Conservation (phyloP, 768 basidiomycete species). For the Phaeotremella skinneri region DNA sequence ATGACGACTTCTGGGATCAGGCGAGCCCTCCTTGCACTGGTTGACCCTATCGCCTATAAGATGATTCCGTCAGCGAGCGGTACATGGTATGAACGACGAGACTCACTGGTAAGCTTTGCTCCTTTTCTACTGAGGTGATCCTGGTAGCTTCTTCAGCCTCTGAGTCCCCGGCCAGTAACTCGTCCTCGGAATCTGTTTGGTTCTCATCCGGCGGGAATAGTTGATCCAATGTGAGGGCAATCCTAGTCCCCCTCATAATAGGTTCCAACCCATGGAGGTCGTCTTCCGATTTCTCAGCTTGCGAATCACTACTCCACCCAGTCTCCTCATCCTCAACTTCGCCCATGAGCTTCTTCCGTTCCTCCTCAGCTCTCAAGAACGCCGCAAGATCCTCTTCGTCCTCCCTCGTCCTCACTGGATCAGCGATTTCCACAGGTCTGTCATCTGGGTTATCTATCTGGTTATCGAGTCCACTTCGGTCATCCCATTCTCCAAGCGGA, state of each 20-base stretch:
- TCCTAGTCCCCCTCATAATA: not conserved
- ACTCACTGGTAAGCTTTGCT: not conserved
- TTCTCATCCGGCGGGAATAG: not conserved
- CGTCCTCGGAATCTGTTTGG: not conserved
- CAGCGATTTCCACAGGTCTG: not conserved
- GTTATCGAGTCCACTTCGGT: constrained; percentile 23
- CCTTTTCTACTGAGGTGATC: not conserved
- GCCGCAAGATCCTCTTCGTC: constrained; percentile 33
- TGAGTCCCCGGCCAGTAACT: not conserved
- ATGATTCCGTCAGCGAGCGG: not conserved
- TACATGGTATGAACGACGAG: not conserved
- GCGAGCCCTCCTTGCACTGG: not conserved
- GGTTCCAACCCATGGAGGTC: not conserved
- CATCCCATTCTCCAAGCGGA: constrained; percentile 34
- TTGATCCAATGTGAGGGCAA: not conserved
- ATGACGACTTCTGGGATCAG: not conserved
- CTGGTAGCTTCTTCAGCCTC: not conserved
- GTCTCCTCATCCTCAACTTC: constrained; percentile 1
- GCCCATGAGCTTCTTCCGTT: not conserved
- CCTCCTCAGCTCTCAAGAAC: constrained; percentile 32
- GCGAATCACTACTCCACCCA: not conserved
- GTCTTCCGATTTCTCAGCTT: not conserved
- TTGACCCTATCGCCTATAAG: not conserved
- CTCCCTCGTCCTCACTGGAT: constrained; percentile 22
- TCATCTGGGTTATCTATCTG: constrained; percentile 13